Percentiles rank a stretch among this genome's conserved stretches.
These are phyloP conservation scores for Ophiostoma tasmaniense DNA, from an alignment of 2,329 filamentous ascomycete species.

Conservation along the genomic window DNA sequence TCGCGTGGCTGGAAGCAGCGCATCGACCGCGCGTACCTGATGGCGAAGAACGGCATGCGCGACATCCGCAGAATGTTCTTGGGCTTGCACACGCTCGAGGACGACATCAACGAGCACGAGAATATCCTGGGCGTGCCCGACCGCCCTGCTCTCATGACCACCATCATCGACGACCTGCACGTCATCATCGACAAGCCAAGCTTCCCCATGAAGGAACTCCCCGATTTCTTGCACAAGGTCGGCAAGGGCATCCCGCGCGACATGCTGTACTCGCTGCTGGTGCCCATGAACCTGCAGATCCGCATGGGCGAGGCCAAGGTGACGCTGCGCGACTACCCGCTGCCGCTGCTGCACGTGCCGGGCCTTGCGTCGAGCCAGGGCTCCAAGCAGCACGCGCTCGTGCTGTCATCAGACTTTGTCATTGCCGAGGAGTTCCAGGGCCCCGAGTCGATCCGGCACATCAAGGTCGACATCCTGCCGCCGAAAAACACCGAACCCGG, in stretches of 20 bases:
- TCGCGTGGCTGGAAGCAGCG: slow-evolving; percentile 85
- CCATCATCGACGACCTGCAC: slow-evolving; percentile 75
- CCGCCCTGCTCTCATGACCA: slow-evolving; percentile 72
- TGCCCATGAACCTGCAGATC: slow-evolving; percentile 83
- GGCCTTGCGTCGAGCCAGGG: slow-evolving; percentile 57
- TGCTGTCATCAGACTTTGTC: slow-evolving; percentile 83
- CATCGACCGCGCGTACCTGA: slow-evolving; percentile 66
- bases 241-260: slow-evolving; percentile 95
- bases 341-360: slow-evolving; percentile 86
- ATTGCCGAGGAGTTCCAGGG: slow-evolving; percentile 89
- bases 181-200: slow-evolving; percentile 85
- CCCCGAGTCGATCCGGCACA: slow-evolving; percentile 67
- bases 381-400: slow-evolving; percentile 69
- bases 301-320: slow-evolving; percentile 84
- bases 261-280: slow-evolving; percentile 80
- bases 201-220: slow-evolving; percentile 73
- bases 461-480: slow-evolving; percentile 77
- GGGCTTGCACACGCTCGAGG: slow-evolving; percentile 70
- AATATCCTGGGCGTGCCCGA: slow-evolving; percentile 78
- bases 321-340: slow-evolving; percentile 84
- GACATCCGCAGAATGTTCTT: slow-evolving; percentile 74
- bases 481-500: slow-evolving; percentile 51
- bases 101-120: slow-evolving; percentile 75
- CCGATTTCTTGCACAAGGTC: slow-evolving; percentile 75
- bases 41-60: slow-evolving; percentile 64